Base-by-base conservation (phyloP, 1,284 basidiomycete species). In the Trichosporon asahii region DNA sequence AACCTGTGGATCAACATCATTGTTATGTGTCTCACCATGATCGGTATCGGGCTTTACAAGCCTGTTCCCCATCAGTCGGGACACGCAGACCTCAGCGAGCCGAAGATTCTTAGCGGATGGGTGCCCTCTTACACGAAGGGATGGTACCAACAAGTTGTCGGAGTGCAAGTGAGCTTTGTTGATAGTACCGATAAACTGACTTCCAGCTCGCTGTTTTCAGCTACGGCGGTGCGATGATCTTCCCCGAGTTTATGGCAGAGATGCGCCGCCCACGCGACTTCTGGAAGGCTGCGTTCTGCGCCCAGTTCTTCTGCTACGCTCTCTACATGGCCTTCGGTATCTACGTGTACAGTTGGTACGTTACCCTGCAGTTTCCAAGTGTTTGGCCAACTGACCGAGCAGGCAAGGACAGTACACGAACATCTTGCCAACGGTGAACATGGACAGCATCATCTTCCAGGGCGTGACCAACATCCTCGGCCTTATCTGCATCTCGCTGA, bases 201-300 rank as follows among this genome's bases (percentile, higher is more conserved):
- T 3, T 3, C 2, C 57, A 90, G 77, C 86, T 89, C 68, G 88
- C 89, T 80, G 88, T 89, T 7, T 83, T 81, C 57, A 77, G 79
- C 3, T 80, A 88, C 70, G 87, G 88, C 63, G 89, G 89, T 49
- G 85, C 88, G 0, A 85, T 85, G 83, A 83, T 86, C 46, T 85
- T 84, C 66, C 80, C 86, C 9, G 88, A 90, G 77, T 87, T 90
- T 77, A 87, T 90, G 86, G 86, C 88, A 1, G 89, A 90, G 79
- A 90, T 90, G 90, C 85, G 87, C 18, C 85, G 89, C 2, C 90
- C 89, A 0, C 87, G 88, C 86, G 89, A 90, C 77, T 90, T 90
- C 75, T 90, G 88, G 88, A 90, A 90, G 77, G 88, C 86, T 37
- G 89, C 89, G 86, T 82, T 86, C 63, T 78, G 81, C 37, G 88